A percentile compares a stretch with the other conserved stretches of the same genome.
Conservation (phyloP, 305 asterid genomes). For the Nicotiana rustica region DNA sequence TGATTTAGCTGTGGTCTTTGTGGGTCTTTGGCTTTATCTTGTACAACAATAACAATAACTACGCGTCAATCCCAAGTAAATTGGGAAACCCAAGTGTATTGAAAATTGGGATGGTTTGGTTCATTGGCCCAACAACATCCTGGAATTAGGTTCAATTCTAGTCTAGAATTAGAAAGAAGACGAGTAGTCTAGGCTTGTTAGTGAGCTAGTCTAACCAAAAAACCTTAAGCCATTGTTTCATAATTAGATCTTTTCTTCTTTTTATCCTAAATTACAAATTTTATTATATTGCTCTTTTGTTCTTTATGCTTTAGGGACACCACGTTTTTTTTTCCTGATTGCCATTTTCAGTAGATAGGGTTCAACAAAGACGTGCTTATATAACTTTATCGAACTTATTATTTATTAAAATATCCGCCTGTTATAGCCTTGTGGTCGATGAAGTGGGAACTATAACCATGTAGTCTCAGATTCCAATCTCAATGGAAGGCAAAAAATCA, state of each 20-base stretch:
- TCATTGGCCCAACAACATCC: neutral
- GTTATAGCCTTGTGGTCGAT: neutral
- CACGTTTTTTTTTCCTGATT: too few species aligned
- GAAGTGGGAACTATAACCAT: fast-evolving
- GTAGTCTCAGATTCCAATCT: neutral
- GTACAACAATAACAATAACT: neutral
- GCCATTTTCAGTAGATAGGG: neutral
- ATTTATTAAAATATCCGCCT: neutral
- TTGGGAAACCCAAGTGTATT: neutral
- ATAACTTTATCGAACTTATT: neutral
- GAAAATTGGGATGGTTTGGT: neutral
- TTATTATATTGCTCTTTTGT: neutral
- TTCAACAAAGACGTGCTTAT: neutral
- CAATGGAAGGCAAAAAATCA: too few species aligned
- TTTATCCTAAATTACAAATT: neutral
- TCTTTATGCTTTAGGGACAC: neutral
- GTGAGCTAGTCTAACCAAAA: neutral
- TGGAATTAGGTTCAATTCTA: neutral
- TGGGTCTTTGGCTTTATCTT: neutral
- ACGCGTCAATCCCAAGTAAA: neutral
- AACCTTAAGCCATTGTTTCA: neutral
- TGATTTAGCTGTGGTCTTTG: neutral
- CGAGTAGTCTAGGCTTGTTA: neutral
- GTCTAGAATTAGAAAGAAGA: neutral
- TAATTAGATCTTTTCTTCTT: too few species aligned